Evolutionary conservation across 805 yeast species (phyloP).

Genomic region (Pichia membranifaciens): DNA sequence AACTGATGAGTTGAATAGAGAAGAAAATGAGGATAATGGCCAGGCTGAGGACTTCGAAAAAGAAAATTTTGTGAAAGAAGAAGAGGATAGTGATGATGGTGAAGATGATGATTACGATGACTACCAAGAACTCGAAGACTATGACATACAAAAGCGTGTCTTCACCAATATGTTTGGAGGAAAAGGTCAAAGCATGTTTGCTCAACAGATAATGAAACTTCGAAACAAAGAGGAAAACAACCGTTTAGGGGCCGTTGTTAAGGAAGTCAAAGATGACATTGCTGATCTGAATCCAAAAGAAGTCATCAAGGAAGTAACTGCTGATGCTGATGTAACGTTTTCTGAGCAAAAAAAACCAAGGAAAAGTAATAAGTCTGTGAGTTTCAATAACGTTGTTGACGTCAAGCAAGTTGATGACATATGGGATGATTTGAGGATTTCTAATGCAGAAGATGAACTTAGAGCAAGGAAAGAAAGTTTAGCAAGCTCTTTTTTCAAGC

Average conservation of each 20-base stretch:
- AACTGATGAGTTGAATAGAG: slow-evolving; percentile 38
- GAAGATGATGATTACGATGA: slow-evolving; percentile 20
- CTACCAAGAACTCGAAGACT: slow-evolving; percentile 15
- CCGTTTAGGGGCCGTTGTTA: neutral
- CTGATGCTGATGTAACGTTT: neutral
- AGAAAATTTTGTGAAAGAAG: no score
- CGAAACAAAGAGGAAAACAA: slow-evolving; percentile 21
- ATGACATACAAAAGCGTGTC: slow-evolving; percentile 9
- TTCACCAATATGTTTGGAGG: slow-evolving; percentile 19
- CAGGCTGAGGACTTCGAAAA: slow-evolving; percentile 16
- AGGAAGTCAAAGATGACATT: neutral
- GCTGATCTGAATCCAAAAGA: no score
- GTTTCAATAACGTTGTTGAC: slow-evolving; percentile 47
- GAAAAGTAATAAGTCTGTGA: slow-evolving; percentile 40
- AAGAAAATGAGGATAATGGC: slow-evolving; percentile 8
- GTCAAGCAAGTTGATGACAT: slow-evolving; percentile 57
- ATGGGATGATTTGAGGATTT: slow-evolving; percentile 39
- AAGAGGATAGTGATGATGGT: slow-evolving; percentile 16
- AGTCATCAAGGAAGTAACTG: neutral
- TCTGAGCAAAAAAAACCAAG: neutral
- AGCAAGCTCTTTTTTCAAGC: slow-evolving; percentile 18
- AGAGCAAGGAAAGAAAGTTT: slow-evolving; percentile 3
- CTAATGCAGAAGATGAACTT: slow-evolving; percentile 19
- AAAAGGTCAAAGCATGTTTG: slow-evolving; percentile 33
- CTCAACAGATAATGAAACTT: slow-evolving; percentile 35